phyloP scores from a whole-genome alignment of 805 yeast genomes.

The Wickerhamomyces mucosus region DNA sequence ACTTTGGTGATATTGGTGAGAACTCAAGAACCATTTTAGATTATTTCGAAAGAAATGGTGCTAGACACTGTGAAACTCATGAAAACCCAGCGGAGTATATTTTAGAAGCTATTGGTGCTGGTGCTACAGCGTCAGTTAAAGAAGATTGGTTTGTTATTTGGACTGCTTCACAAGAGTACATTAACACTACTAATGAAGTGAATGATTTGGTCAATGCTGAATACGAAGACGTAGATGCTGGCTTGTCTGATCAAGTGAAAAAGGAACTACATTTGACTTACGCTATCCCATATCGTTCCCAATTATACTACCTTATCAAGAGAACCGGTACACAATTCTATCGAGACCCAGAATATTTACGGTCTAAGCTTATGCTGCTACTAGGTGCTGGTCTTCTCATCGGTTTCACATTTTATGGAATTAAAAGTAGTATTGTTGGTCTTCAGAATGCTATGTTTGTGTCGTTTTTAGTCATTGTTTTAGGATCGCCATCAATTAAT shows the following conservation, averaged over 20 bases:
- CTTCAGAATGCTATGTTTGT: conserved; percentile 52
- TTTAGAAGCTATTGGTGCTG: neutral
- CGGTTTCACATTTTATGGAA: conserved; percentile 65
- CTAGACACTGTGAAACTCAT: neutral
- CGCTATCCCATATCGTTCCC: conserved; percentile 33
- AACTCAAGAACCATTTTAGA: neutral
- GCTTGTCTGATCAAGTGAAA: neutral
- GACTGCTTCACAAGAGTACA: conserved; percentile 24
- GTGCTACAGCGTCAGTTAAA: conserved; percentile 1
- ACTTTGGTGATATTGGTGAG: conserved; percentile 1
- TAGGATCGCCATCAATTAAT: conserved; percentile 47
- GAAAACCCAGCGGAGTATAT: conserved; percentile 1
- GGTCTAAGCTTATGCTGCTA: conserved; percentile 44
- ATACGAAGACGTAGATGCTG: neutral
- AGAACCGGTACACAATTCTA: conserved; percentile 37
- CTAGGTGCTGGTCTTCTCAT: conserved; percentile 50
- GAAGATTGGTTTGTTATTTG: neutral
- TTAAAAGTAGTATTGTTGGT: conserved; percentile 41
- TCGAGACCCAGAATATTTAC: conserved; percentile 53
- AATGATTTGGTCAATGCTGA: conserved; percentile 18
- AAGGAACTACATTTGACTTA: conserved; percentile 8
- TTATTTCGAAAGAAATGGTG: neutral
- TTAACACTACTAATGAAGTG: conserved; percentile 21
- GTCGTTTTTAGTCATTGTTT: conserved; percentile 47
- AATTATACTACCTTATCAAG: conserved; percentile 28